These are phyloP conservation scores for Paraphoma sp. DNA, from an alignment of 2,329 filamentous ascomycete species.

Conservation along the genomic window DNA sequence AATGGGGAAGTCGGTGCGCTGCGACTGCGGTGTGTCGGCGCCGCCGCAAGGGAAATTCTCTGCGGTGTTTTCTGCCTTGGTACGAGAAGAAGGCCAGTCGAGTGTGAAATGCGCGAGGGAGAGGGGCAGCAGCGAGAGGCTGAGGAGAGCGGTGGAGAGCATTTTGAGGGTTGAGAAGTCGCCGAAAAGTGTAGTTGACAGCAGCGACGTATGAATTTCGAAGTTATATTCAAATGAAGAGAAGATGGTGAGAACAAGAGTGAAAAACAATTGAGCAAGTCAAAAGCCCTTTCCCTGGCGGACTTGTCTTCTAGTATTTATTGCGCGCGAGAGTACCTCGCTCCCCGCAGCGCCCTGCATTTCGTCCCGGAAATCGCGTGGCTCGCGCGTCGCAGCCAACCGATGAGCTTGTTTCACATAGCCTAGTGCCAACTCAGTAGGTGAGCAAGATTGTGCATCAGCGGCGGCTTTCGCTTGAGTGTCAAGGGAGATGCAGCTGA, in stretches of 20 bases:
- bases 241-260: not conserved
- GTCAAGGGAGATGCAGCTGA: conserved; percentile 23
- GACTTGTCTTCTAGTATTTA: conserved; percentile 32
- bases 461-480: conserved; percentile 23
- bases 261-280: not conserved
- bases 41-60: conserved; percentile 59
- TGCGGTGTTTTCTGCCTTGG: conserved; percentile 55
- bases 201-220: too few species aligned
- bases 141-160: conserved; percentile 41
- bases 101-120: conserved; percentile 64
- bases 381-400: conserved; percentile 29
- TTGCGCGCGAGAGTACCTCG: conserved; percentile 17
- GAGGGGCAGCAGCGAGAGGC: conserved; percentile 53
- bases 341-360: conserved; percentile 32
- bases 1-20: conserved; percentile 57
- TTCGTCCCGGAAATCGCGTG: conserved; percentile 20
- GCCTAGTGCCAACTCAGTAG: conserved; percentile 22
- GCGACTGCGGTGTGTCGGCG: conserved; percentile 7
- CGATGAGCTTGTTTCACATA: conserved; percentile 20
- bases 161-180: conserved; percentile 26
- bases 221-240: too few species aligned
- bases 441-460: conserved; percentile 29
- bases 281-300: conserved; percentile 9
- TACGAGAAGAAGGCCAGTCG: conserved; percentile 60
- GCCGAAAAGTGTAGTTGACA: too few species aligned